Percentiles rank a stretch among this genome's conserved stretches.
phyloP scores from a whole-genome alignment of 176 grass and related monocot species.

The Panicum miliaceum region DNA sequence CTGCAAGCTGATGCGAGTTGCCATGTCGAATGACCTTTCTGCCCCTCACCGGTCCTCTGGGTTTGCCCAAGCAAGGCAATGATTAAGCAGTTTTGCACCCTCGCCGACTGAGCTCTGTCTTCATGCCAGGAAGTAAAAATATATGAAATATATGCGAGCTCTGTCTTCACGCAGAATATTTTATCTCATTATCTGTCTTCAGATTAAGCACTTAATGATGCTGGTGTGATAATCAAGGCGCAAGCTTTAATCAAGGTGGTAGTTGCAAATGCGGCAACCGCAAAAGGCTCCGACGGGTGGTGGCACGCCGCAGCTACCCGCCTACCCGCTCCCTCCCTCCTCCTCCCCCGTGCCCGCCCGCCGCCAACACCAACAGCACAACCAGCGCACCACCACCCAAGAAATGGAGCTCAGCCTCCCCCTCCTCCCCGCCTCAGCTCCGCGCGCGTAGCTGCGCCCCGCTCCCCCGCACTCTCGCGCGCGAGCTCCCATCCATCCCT shows the following conservation, averaged over 20 bases:
- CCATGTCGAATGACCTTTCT: not conserved
- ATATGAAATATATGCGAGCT: not conserved
- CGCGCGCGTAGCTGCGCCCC: conserved; percentile 4
- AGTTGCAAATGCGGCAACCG: conserved; percentile 43
- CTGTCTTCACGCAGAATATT: not conserved
- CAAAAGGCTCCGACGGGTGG: conserved; percentile 4
- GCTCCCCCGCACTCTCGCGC: not conserved
- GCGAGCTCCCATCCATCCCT: not conserved
- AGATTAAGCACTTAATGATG: conserved; percentile 6
- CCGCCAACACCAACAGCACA: conserved; percentile 43
- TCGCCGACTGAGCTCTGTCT: not conserved
- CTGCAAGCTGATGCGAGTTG: not conserved
- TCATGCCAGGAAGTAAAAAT: too few species aligned
- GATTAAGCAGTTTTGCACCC: conserved; percentile 5
- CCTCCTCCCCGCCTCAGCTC: not conserved
- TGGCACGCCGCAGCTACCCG: conserved; percentile 27
- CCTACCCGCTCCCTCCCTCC: not conserved
- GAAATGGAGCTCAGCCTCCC: conserved; percentile 41
- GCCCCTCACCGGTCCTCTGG: not conserved
- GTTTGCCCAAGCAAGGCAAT: not conserved
- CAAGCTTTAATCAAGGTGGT: conserved; percentile 29
- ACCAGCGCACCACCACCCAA: conserved; percentile 19
- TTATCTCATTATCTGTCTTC: not conserved
- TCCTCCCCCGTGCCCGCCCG: not conserved
- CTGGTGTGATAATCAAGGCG: conserved; percentile 16